Percentiles rank a stretch among this genome's conserved stretches.
Conservation (phyloP, 225 moss, liverwort and hornwort genomes). For the Pseudisothecium myosuroides region DNA sequence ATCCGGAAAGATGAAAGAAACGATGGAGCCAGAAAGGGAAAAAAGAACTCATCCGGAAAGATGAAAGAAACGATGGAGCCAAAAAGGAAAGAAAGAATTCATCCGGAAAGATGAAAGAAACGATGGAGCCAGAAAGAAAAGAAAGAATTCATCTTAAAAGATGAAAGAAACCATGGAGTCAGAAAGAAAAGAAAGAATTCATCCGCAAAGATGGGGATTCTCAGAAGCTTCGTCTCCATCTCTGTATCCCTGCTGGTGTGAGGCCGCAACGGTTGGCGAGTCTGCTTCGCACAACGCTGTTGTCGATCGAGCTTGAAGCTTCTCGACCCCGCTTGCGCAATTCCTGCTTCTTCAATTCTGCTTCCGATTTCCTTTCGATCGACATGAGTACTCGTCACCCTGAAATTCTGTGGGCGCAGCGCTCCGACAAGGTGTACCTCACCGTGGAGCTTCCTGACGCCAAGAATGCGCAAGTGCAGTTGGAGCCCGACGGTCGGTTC, state of each 20-base stretch:
- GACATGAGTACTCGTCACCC: constrained; percentile 61
- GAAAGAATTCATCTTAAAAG: background rate
- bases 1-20: background rate
- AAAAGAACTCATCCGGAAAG: too few relatives aligned
- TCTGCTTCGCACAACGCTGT: background rate
- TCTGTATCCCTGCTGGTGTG: background rate
- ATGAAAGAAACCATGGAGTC: background rate
- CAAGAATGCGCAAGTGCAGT: constrained; percentile 60
- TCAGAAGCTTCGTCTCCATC: background rate
- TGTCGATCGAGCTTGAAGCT: background rate
- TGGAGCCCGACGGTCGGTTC: constrained; percentile 79
- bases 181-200: background rate
- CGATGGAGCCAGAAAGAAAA: too few relatives aligned
- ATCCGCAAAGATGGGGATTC: background rate
- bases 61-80: background rate
- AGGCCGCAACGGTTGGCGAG: background rate
- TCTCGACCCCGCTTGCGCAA: background rate
- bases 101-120: background rate
- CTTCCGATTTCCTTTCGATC: background rate
- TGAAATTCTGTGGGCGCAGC: constrained; percentile 92
- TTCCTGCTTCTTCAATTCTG: too few relatives aligned
- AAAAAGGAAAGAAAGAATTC: background rate
- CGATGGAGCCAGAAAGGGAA: background rate
- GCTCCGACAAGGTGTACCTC: constrained; percentile 68
- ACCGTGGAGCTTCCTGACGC: constrained; percentile 89